These are phyloP conservation scores for Telfairia occidentalis DNA, from an alignment of 331 rosid species.

Conservation along the genomic window DNA sequence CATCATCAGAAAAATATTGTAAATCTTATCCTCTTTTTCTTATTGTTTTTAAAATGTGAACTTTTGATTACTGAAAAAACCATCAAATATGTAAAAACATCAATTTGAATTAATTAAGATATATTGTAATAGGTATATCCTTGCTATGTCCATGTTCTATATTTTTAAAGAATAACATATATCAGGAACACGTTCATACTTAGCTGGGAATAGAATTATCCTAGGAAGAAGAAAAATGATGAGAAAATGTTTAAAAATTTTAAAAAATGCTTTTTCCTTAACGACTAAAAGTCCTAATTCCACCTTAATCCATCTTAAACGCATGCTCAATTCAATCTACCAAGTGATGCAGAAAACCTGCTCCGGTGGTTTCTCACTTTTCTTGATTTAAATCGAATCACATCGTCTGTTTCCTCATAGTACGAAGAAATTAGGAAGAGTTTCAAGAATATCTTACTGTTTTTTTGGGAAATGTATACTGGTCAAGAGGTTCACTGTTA, in stretches of 20 bases:
- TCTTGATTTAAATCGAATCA: neutral
- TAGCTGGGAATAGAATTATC: neutral
- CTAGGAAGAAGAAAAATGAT: neutral
- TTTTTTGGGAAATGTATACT: constrained; percentile 56
- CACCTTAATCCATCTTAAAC: neutral
- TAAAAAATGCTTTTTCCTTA: no score
- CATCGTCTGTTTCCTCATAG: neutral
- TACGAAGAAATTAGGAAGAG: neutral
- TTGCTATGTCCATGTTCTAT: neutral
- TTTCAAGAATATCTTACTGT: constrained; percentile 37
- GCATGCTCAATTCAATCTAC: neutral
- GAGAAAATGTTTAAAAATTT: no score
- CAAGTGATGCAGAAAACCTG: neutral
- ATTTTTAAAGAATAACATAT: neutral
- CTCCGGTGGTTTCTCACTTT: neutral
- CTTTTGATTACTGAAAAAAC: neutral
- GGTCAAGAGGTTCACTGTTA: constrained; percentile 78
- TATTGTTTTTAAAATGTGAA: neutral
- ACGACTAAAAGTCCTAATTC: neutral
- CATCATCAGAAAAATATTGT: neutral
- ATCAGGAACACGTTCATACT: neutral
- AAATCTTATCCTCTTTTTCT: neutral
- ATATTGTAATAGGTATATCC: neutral
- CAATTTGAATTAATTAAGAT: neutral
- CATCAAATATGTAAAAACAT: neutral